Base-by-base conservation (phyloP, 108 stramenopile species). In the Craspedostauros australis region DNA sequence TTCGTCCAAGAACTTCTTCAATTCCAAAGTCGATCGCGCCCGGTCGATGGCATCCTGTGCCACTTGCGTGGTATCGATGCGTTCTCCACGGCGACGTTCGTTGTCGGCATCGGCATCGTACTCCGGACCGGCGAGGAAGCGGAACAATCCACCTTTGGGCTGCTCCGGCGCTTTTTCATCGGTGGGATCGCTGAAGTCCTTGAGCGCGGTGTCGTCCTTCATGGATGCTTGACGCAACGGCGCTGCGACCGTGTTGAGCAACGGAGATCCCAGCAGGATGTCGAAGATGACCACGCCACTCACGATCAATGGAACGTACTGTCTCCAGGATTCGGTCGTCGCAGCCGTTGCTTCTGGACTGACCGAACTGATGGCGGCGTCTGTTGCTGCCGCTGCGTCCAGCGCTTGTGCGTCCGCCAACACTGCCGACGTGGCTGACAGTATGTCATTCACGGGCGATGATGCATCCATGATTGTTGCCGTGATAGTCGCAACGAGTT, bases 221-320 rank as follows among this genome's bases (percentile, higher is more conserved):
- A 36, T n/a, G n/a, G n/a, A n/a, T n/a, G 37, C 48, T 8, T 15
- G 19, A 1, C 57, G 53, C 64, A 86, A 48, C 25, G 80, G 71
- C 18, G 60, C 67, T 46, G 88, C 38, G 14, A 68, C 66, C 20
- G 64, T 14, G 54, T 88, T 86, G 19, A 80, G 86, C 28, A 85
- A 7, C 12, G 90, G 90, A 7, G 75, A 80, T 40, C 90, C 90
- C 34, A 92, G 41, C 1, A 83, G 47, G 66, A 92, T 92, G 53
- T 92, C 90, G 3, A 88, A 15, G 11, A 92, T 62, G 9, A 92
- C 86, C 3, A 32, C 62, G 18, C 34, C 49, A 22, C 70, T 72
- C 6, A 92, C 80, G 14, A 62, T 64, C 18, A 87, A 67, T 12
- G 86, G 84, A n/a, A 92, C 84, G 38, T 92, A 92, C 59, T 88